A percentile compares a stretch with the other conserved stretches of the same genome.
Evolutionary conservation across 1,284 basidiomycete species (phyloP).

Genomic region (Mixia osmundae): DNA sequence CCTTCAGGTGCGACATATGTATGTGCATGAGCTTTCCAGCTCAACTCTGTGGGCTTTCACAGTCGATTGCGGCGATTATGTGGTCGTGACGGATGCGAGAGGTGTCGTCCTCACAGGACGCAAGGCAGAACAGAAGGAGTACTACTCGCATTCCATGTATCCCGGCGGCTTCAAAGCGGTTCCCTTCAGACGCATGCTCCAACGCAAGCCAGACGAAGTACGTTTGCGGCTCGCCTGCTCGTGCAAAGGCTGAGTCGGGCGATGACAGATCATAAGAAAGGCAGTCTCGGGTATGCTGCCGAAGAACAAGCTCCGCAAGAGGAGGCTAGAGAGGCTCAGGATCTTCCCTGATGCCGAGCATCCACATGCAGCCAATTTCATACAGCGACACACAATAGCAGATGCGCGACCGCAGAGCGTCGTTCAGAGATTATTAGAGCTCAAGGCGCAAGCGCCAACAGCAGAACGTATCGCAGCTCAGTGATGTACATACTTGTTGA

Average conservation of each 20-base stretch:
- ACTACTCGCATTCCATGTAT: constrained; percentile 74
- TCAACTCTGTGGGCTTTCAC: background rate
- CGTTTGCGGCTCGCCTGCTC: constrained; percentile 19
- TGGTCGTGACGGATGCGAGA: constrained; percentile 76
- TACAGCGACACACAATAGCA: constrained; percentile 9
- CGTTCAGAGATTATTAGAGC: background rate
- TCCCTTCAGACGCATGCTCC: constrained; percentile 55
- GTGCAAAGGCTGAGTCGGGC: background rate
- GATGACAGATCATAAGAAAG: constrained; percentile 62
- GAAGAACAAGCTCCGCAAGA: constrained; percentile 75
- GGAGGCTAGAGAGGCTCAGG: constrained; percentile 55
- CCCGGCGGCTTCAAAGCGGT: constrained; percentile 84
- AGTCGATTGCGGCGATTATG: constrained; percentile 95
- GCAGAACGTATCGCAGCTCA: background rate
- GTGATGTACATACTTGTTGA: background rate
- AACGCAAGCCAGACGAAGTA: constrained; percentile 74
- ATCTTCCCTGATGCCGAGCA: constrained; percentile 45
- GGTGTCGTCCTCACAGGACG: constrained; percentile 69
- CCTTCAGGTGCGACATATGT: constrained; percentile 39
- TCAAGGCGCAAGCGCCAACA: background rate
- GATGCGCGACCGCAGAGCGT: background rate
- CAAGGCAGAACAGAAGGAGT: constrained; percentile 69
- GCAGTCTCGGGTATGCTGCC: constrained; percentile 92
- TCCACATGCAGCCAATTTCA: constrained; percentile 20
- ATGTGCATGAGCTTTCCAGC: background rate